These are phyloP conservation scores for Mycena belliarum DNA, from an alignment of 768 basidiomycete genomes.

Conservation along the genomic window DNA sequence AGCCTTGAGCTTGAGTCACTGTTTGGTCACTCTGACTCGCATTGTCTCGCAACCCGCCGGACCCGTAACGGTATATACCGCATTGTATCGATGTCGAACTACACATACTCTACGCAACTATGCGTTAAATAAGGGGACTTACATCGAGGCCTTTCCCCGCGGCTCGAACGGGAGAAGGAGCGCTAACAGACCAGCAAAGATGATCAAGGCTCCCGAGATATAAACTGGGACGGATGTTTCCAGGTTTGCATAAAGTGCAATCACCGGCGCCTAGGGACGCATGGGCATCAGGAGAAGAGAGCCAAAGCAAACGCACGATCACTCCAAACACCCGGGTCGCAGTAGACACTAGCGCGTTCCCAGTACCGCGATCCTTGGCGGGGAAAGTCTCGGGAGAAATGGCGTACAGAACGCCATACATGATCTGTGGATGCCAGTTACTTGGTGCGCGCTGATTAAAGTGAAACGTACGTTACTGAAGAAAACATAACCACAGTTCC, in stretches of 20 bases:
- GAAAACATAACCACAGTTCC: conserved; percentile 80
- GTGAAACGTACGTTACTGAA: conserved; percentile 50
- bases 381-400: conserved; percentile 72
- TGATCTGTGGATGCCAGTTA: conserved; percentile 43
- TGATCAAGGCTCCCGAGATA: conserved; percentile 64
- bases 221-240: conserved; percentile 70
- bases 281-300: not conserved
- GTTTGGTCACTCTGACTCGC: too few species aligned
- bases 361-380: conserved; percentile 72
- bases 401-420: conserved; percentile 77
- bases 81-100: too few species aligned
- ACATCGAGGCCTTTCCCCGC: conserved; percentile 71
- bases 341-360: conserved; percentile 63
- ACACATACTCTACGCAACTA: not conserved
- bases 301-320: conserved; percentile 44
- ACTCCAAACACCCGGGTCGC: conserved; percentile 68
- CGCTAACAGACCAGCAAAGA: conserved; percentile 59
- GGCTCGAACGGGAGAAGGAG: conserved; percentile 74
- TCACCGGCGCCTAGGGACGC: conserved; percentile 59
- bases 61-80: too few species aligned
- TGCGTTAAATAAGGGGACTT: not conserved
- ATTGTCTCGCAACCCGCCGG: not conserved
- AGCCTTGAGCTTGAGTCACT: too few species aligned
- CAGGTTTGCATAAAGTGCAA: conserved; percentile 69
- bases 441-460: not conserved